phyloP scores from a whole-genome alignment of 371 early-diverging fungal species.

The Mortierella sp. region DNA sequence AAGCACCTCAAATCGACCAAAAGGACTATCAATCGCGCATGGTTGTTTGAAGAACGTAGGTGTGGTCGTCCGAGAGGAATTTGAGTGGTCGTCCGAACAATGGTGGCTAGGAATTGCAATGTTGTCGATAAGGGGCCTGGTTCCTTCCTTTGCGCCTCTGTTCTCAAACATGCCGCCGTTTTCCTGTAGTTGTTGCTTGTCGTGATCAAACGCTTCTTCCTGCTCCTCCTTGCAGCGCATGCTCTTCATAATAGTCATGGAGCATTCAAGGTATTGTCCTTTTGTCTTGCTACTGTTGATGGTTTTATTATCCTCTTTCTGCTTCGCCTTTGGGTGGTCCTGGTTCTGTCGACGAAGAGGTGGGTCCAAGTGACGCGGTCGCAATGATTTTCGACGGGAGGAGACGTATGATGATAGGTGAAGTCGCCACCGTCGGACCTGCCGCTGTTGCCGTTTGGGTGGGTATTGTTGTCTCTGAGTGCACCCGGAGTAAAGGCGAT shows the following conservation, averaged over 20 bases:
- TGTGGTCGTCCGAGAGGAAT: too few relatives aligned
- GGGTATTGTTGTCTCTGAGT: background rate
- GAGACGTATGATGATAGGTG: background rate
- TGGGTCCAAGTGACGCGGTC: background rate
- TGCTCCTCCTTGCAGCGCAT: background rate
- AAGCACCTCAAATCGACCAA: constrained; percentile 38
- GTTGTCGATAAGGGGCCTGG: background rate
- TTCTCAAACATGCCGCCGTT: too few relatives aligned
- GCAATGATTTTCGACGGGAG: background rate
- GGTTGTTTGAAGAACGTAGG: background rate
- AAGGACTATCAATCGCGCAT: constrained; percentile 5
- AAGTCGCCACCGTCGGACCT: background rate
- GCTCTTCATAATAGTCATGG: background rate
- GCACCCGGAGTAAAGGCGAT: background rate
- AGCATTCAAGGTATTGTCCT: background rate
- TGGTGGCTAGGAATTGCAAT: background rate
- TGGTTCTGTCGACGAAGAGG: background rate
- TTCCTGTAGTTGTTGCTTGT: background rate
- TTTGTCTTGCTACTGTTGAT: background rate
- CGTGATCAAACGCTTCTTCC: background rate
- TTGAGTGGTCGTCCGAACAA: background rate
- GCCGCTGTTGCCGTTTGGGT: background rate
- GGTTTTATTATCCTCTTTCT: background rate
- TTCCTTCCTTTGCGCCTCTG: background rate
- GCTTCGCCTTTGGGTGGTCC: background rate